phyloP scores from a whole-genome alignment of 2,329 filamentous ascomycete genomes.

The Penicillium sumatraense region DNA sequence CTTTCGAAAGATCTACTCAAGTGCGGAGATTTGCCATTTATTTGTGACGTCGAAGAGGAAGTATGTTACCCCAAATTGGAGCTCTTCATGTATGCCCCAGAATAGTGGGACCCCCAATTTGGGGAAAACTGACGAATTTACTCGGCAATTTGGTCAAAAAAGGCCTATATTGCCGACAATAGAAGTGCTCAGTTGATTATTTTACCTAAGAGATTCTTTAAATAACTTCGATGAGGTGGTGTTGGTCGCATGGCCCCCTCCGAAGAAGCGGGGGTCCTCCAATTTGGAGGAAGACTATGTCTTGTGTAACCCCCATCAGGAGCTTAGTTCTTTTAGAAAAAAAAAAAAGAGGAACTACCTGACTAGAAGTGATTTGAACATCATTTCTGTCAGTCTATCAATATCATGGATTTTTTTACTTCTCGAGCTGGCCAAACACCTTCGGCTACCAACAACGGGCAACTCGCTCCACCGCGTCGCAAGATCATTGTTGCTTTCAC shows the following conservation, averaged over 20 bases:
- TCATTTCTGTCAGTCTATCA: too few species aligned
- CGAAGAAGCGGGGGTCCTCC: background rate
- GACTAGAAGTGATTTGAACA: too few species aligned
- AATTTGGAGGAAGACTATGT: background rate
- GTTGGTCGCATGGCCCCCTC: background rate
- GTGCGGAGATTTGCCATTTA: background rate
- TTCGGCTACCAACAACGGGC: background rate
- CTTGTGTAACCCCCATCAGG: background rate
- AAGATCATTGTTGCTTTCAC: conserved; percentile 48
- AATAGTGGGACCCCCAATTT: background rate
- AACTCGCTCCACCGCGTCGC: background rate
- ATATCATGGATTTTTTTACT: background rate
- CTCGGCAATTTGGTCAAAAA: background rate
- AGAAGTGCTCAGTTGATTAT: background rate
- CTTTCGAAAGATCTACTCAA: background rate
- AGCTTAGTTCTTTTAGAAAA: too few species aligned
- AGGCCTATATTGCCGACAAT: background rate
- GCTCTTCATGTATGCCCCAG: background rate
- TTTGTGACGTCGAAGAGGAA: background rate
- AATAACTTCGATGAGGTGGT: background rate
- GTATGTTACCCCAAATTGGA: background rate
- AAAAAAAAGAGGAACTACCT: too few species aligned
- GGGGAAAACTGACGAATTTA: background rate
- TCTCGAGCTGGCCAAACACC: background rate
- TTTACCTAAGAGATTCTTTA: background rate